phyloP scores from a whole-genome alignment of 2,329 filamentous ascomycete species.

The Monilinia aucupariae region DNA sequence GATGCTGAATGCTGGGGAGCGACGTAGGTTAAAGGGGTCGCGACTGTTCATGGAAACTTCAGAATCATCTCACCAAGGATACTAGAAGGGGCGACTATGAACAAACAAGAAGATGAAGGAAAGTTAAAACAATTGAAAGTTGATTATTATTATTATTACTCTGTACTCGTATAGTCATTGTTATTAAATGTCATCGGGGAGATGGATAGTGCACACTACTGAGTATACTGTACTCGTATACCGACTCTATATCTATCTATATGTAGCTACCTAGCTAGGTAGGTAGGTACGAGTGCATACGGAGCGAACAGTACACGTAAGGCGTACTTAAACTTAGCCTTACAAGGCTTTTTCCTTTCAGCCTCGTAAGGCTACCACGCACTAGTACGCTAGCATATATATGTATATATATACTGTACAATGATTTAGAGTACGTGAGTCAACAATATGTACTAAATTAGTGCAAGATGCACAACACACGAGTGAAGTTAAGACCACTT shows the following conservation, averaged over 20 bases:
- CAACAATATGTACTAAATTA: too few relatives aligned
- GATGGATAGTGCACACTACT: background rate
- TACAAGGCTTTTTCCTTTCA: constrained; percentile 1
- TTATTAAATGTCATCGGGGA: background rate
- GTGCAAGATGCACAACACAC: too few relatives aligned
- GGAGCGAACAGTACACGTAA: constrained; percentile 13
- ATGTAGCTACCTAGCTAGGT: background rate
- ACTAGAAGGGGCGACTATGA: constrained; percentile 23
- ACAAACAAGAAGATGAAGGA: constrained; percentile 5
- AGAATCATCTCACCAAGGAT: constrained; percentile 29
- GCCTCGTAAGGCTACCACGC: background rate
- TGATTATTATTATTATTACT: too few relatives aligned
- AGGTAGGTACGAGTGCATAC: background rate
- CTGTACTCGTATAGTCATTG: too few relatives aligned
- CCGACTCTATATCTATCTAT: too few relatives aligned
- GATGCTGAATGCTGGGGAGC: constrained; percentile 45
- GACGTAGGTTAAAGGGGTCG: constrained; percentile 35
- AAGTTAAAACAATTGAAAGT: background rate
- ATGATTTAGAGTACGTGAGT: too few relatives aligned
- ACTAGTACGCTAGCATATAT: too few relatives aligned
- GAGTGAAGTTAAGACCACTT: too few relatives aligned
- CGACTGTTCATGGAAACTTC: constrained; percentile 36
- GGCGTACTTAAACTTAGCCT: constrained; percentile 10
- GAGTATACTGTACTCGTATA: too few relatives aligned
- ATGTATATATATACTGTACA: too few relatives aligned